Conservation (phyloP, 75 land plant genomes). For the Cunninghamia lanceolata region DNA sequence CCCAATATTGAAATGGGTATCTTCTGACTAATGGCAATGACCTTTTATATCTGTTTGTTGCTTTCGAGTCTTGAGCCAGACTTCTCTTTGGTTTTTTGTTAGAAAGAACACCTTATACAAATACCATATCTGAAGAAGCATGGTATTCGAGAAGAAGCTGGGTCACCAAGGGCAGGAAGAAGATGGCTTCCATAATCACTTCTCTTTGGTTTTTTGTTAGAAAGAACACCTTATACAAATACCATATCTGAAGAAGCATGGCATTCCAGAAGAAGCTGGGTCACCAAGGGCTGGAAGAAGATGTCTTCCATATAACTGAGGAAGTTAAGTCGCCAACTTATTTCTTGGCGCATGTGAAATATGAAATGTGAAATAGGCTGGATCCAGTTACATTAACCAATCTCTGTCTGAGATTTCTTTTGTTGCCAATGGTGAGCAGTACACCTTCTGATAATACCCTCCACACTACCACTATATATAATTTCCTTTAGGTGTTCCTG, state of each 20-base stretch:
- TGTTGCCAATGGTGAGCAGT: not conserved
- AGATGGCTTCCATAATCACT: not conserved
- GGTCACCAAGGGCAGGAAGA: not conserved
- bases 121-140: not conserved
- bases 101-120: not conserved
- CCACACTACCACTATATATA: too few species aligned
- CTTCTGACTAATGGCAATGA: not conserved
- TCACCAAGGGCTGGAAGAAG: not conserved
- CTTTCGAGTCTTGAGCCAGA: not conserved
- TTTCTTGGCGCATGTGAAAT: not conserved
- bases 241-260: not conserved
- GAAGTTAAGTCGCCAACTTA: not conserved
- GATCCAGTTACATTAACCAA: not conserved
- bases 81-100: not conserved
- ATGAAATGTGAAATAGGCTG: too few species aligned
- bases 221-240: not conserved
- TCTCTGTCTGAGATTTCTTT: not conserved
- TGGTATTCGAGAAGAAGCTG: not conserved
- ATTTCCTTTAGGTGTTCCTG: too few species aligned
- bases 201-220: not conserved
- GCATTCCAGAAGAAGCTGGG: not conserved
- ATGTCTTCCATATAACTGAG: not conserved
- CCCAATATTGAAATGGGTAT: not conserved
- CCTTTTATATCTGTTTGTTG: not conserved
- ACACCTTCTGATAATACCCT: too few species aligned